A percentile compares a stretch with the other conserved stretches of the same genome.
These are phyloP conservation scores for Talaromyces liani DNA, from an alignment of 495 filamentous ascomycete genomes.

Conservation along the genomic window DNA sequence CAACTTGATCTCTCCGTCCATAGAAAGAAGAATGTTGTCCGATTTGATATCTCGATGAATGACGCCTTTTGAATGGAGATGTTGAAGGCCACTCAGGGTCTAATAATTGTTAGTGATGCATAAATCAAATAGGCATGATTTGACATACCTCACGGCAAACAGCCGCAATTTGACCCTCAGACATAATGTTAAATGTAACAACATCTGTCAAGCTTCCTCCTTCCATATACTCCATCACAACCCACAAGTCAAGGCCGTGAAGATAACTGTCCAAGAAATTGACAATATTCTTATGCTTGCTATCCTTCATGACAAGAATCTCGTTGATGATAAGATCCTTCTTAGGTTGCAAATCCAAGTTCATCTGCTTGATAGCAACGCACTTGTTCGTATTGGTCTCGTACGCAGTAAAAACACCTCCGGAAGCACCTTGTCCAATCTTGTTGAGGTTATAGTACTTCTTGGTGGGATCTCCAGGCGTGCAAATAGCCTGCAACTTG, in stretches of 20 bases:
- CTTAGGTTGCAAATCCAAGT: slow-evolving; percentile 95
- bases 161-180: slow-evolving; percentile 89
- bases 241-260: slow-evolving; percentile 85
- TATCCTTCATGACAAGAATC: slow-evolving; percentile 98
- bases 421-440: slow-evolving; percentile 95
- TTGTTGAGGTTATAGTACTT: slow-evolving; percentile 85
- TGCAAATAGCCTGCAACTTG: slow-evolving; percentile 80
- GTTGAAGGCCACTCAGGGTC: slow-evolving; percentile 86
- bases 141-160: slow-evolving; percentile 77
- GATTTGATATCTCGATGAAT: slow-evolving; percentile 99
- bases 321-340: slow-evolving; percentile 99
- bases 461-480: slow-evolving; percentile 76
- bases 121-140: background rate
- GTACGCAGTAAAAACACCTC: slow-evolving; percentile 90
- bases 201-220: slow-evolving; percentile 96
- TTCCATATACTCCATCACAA: slow-evolving; percentile 99
- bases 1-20: slow-evolving; percentile 95
- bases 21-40: slow-evolving; percentile 90
- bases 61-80: slow-evolving; percentile 93
- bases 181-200: slow-evolving; percentile 98
- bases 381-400: slow-evolving; percentile 74
- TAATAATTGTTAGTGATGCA: slow-evolving; percentile 18
- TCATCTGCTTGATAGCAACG: slow-evolving; percentile 99
- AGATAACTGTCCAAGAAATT: slow-evolving; percentile 98
- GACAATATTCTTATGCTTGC: slow-evolving; percentile 96